Evolutionary conservation across 2,329 filamentous ascomycete genomes (phyloP), one percentile per base, ranked within the genome.

Genomic region (Colletotrichum agaves): DNA sequence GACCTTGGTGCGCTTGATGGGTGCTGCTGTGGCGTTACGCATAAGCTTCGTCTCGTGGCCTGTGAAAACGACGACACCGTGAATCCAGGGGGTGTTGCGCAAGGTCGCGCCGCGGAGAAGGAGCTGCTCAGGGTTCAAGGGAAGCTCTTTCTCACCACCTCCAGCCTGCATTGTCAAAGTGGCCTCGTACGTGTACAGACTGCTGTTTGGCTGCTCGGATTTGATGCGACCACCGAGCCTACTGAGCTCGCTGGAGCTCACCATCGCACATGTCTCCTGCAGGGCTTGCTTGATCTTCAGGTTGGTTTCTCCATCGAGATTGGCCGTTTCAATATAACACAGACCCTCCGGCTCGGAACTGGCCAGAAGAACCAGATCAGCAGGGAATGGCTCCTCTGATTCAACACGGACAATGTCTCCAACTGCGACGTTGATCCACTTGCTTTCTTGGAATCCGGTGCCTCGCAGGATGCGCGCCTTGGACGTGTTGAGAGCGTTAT

Each of bases 11-110:
- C 95, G 92, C 83, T 99, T 99, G 82, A 99, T 99, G 5, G 96
- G 97, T 1, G 96, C 92, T 4, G 95, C 95, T 3, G 95, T 99
- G 17, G 96, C 97, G 77, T 99, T 99, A 73, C 96, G 91, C 96
- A 99, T 98, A 70, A 99, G 87, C 81, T 99, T 99, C 6, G 96
- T 98, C 82, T 99, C 96, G 79, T 99, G 96, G 58, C 96, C 96
- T 3, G 93, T 97, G 75, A 98, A 99, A 15, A 99, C 95, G 61
- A 99, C 96, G 17, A 97, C 88, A 43, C 95, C 96, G 77, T 99
- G 93, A 55, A 98, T 90, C 95, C 96, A 99, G 33, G 94, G 95
- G 1, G 96, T 99, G 75, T 99, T 99, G 73, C 96, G 89, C 63
- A 99, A 84, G 1, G 94, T 98, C 21, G 96, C 96, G 70, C 96